These are phyloP conservation scores for Panellus pusillus DNA, from an alignment of 768 basidiomycete species.

Conservation along the genomic window DNA sequence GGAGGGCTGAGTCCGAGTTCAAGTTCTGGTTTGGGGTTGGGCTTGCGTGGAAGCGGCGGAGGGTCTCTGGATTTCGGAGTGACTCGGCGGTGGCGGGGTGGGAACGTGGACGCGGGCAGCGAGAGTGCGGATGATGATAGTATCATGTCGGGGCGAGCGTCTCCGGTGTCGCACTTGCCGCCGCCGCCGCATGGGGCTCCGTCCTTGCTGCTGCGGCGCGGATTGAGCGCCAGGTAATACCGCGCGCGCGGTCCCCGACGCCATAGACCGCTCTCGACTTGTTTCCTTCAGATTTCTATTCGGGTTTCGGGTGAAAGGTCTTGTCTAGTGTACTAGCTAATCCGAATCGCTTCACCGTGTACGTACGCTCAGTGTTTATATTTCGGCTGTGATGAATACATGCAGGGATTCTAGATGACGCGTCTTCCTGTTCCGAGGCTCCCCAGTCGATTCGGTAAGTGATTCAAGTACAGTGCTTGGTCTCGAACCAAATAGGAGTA, in stretches of 20 bases:
- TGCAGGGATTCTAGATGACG: too few relatives aligned
- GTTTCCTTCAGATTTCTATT: not conserved
- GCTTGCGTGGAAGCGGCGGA: conserved; percentile 22
- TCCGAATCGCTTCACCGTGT: too few relatives aligned
- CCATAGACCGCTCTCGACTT: not conserved
- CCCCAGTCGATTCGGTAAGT: not conserved
- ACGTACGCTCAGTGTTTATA: too few relatives aligned
- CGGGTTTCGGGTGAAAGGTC: conserved; percentile 2
- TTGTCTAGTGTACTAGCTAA: not conserved
- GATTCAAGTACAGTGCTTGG: conserved; percentile 24
- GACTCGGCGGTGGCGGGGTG: conserved; percentile 2
- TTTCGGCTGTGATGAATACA: too few relatives aligned
- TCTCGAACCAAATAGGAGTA: conserved; percentile 51
- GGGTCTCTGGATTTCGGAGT: conserved; percentile 24
- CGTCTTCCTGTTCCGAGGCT: too few relatives aligned
- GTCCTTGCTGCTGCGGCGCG: conserved; percentile 31
- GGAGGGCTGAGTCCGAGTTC: too few relatives aligned
- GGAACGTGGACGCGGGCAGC: conserved; percentile 10
- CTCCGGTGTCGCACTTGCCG: conserved; percentile 5
- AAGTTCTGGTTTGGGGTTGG: conserved; percentile 10
- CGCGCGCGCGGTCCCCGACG: conserved; percentile 9
- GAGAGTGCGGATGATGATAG: conserved; percentile 15
- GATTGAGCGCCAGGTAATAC: conserved; percentile 25
- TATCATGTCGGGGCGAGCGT: conserved; percentile 10
- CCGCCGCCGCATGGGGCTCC: conserved; percentile 12